Conservation (phyloP, 208 protist genomes). For the Trypanosoma caninum region DNA sequence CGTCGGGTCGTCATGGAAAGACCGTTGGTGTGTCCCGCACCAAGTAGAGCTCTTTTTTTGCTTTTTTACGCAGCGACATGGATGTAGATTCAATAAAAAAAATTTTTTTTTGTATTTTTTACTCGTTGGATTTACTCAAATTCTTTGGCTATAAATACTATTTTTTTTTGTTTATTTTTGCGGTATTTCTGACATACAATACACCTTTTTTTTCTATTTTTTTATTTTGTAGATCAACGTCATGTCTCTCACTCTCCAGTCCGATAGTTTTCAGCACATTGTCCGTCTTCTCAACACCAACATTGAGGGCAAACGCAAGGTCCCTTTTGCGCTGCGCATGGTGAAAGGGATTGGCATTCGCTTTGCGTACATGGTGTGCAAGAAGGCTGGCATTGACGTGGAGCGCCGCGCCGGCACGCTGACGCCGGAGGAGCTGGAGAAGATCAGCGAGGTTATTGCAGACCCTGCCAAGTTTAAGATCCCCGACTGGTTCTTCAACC, state of each 20-base stretch:
- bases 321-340: slow-evolving; percentile 97
- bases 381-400: slow-evolving; percentile 98
- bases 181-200: too few relatives aligned
- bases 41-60: slow-evolving; percentile 53
- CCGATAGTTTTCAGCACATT: slow-evolving; percentile 99
- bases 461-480: slow-evolving; percentile 99
- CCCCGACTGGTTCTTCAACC: slow-evolving; percentile 99
- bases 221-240: slow-evolving; percentile 4
- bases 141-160: too few relatives aligned
- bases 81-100: too few relatives aligned
- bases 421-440: slow-evolving; percentile 95
- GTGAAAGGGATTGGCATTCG: slow-evolving; percentile 99
- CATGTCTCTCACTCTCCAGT: slow-evolving; percentile 65
- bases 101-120: background rate
- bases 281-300: slow-evolving; percentile 99
- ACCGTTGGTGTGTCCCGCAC: slow-evolving; percentile 81
- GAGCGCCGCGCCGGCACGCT: slow-evolving; percentile 95
- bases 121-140: background rate
- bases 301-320: slow-evolving; percentile 97
- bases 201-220: slow-evolving; percentile 3
- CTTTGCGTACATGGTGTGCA: slow-evolving; percentile 98
- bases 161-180: slow-evolving; percentile 18
- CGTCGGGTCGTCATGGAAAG: slow-evolving; percentile 97
- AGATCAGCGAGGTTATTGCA: slow-evolving; percentile 96
- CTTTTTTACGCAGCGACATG: background rate